A percentile compares a stretch with the other conserved stretches of the same genome.
phyloP scores from a whole-genome alignment of 2,329 filamentous ascomycete species.

The Colletotrichum kahawae region DNA sequence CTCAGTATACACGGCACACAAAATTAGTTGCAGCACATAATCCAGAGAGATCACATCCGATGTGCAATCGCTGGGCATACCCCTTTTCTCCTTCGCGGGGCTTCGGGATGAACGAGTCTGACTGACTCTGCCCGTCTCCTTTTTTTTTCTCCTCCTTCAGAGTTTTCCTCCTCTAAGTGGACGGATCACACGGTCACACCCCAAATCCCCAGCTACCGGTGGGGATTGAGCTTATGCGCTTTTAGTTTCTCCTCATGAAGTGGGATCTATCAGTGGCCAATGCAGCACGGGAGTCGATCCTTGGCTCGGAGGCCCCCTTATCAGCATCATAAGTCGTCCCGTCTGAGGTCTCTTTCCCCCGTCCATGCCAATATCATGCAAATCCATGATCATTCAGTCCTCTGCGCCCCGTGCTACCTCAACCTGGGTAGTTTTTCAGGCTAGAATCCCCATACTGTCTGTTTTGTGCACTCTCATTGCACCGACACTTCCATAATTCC shows the following conservation, averaged over 20 bases:
- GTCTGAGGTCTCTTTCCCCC: neutral
- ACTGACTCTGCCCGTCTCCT: neutral
- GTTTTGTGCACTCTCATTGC: neutral
- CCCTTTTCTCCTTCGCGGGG: neutral
- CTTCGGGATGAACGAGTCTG: neutral
- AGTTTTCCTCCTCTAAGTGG: neutral
- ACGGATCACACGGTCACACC: neutral
- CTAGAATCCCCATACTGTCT: neutral
- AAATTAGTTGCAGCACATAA: neutral
- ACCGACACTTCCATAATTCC: neutral
- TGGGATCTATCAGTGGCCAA: neutral
- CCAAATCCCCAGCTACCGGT: neutral
- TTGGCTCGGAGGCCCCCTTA: slow-evolving; percentile 1
- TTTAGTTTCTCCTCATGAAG: neutral
- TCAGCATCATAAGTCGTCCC: neutral
- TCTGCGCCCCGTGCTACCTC: neutral
- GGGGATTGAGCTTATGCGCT: neutral
- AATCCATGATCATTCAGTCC: neutral
- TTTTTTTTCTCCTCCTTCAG: neutral
- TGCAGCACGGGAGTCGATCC: slow-evolving; percentile 16
- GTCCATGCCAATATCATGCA: neutral
- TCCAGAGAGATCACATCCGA: neutral
- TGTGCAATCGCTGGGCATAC: neutral
- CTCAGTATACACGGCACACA: neutral
- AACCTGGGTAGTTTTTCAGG: neutral